Percentiles rank a stretch among this genome's conserved stretches.
phyloP scores from a whole-genome alignment of 345 rosid species.

The Eucalyptus globulus region DNA sequence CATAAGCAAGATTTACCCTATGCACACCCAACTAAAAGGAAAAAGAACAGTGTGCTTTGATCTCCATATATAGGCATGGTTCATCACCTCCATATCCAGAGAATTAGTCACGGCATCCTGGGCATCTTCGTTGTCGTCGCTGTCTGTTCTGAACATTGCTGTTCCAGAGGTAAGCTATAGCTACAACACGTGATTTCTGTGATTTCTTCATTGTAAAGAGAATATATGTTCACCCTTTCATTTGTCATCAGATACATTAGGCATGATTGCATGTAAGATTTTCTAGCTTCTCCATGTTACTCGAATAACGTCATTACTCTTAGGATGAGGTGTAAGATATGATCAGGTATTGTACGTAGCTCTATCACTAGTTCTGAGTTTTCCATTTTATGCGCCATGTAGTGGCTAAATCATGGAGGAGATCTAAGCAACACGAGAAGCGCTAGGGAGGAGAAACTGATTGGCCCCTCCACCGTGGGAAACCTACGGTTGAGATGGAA shows the following conservation, averaged over 20 bases:
- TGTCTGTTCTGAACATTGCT: not conserved
- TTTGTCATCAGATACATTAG: too few species aligned
- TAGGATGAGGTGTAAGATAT: too few species aligned
- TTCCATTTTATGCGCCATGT: not conserved
- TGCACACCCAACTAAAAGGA: not conserved
- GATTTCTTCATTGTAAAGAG: not conserved
- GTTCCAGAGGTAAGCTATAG: not conserved
- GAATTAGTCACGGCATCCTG: not conserved
- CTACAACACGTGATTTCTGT: not conserved
- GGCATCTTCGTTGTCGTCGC: not conserved
- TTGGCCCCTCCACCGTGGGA: constrained; percentile 9
- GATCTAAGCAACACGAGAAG: constrained; percentile 13
- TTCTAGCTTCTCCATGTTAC: too few species aligned
- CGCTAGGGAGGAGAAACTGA: constrained; percentile 1
- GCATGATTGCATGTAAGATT: too few species aligned
- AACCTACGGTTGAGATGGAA: constrained; percentile 18
- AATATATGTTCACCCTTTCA: too few species aligned
- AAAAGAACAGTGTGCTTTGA: not conserved
- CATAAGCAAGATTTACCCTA: not conserved
- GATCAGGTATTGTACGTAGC: not conserved
- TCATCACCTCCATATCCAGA: not conserved
- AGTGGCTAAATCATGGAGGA: constrained; percentile 41
- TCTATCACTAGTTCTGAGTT: not conserved
- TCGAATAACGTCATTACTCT: too few species aligned
- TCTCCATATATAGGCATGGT: not conserved